phyloP scores from a whole-genome alignment of 495 filamentous ascomycete genomes.

The Penicillium coprophilum region DNA sequence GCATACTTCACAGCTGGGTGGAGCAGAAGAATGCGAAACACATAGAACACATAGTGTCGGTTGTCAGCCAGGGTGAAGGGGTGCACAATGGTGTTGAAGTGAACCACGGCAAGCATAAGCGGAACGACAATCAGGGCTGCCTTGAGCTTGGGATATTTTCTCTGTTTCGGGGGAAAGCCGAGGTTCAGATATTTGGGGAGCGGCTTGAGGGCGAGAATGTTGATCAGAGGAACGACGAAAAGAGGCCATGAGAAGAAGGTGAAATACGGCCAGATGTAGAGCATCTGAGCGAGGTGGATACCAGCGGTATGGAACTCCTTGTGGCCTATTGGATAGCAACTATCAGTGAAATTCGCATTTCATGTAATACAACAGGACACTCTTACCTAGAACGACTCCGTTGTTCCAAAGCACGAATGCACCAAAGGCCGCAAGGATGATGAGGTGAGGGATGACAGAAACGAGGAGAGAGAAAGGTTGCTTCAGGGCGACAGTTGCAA shows the following conservation, averaged over 20 bases:
- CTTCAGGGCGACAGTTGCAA: conserved; percentile 54
- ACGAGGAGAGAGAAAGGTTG: conserved; percentile 50
- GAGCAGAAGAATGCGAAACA: conserved; percentile 79
- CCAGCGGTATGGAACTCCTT: conserved; percentile 91
- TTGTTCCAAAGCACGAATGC: conserved; percentile 83
- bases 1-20: conserved; percentile 65
- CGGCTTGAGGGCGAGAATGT: conserved; percentile 38
- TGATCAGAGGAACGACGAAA: conserved; percentile 53
- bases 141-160: conserved; percentile 37
- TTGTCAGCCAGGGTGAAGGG: conserved; percentile 97
- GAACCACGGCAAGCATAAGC: conserved; percentile 57
- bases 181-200: conserved; percentile 42
- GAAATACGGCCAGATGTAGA: conserved; percentile 91
- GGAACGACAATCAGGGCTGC: conserved; percentile 40
- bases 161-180: conserved; percentile 37
- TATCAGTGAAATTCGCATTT: conserved; percentile 14
- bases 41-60: conserved; percentile 93
- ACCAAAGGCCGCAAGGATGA: conserved; percentile 66
- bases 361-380: conserved; percentile 2
- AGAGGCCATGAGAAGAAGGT: conserved; percentile 86
- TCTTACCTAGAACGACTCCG: conserved; percentile 80
- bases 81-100: conserved; percentile 89
- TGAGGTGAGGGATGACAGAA: conserved; percentile 63
- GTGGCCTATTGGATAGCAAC: conserved; percentile 56
- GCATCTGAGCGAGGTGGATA: conserved; percentile 86